Evolutionary conservation across 2,329 filamentous ascomycete genomes (phyloP), one percentile per base, ranked within the genome.

Genomic region (Geosmithia morbida): DNA sequence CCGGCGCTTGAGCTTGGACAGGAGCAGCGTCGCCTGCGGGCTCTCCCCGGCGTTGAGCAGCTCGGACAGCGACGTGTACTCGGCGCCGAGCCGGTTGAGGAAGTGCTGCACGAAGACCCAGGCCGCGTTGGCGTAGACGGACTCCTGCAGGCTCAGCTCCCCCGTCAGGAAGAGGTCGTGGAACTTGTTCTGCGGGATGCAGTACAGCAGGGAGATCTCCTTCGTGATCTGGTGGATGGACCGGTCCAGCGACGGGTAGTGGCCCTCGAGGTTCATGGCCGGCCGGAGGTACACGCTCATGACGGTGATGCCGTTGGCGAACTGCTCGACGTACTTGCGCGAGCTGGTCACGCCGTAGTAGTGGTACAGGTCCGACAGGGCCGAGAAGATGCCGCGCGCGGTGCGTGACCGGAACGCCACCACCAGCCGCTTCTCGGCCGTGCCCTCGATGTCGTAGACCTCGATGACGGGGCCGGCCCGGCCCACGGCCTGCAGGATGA

Each of bases 161-260:
- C 89, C 89, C 16, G 78, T 81, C 46, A 86, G 85, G 64, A 98
- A 98, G 56, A 95, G 79, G 49, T 75, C 71, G 66, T 96, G 90
- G 64, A 98, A 87, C 66, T 89, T 92, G 74, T 95, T 98, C 65
- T 94, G 90, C 14, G 92, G 92, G 55, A 98, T 85, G 64, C 92
- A 98, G 78, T 97, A 98, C 17, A 98, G 74, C 49, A 98, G 77
- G 2, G 92, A 97, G 46, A 95, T 83, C 66, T 98, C 92, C 75
- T 97, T 97, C 71, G 92, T 94, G 70, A 98, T 96, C 67, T 98
- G 92, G 67, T 96, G 87, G 54, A 98, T 95, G 2, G 90, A 92
- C 55, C 90, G 84, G 58, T 96, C 87, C 55, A 97, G 87, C 0
- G 88, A 83, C 40, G 90, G 89, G 61, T 70, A 68, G 48, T 75